Percentiles rank a stretch among this genome's conserved stretches.
Evolutionary conservation across 2,329 filamentous ascomycete genomes (phyloP).

Genomic region (Rhinocladiella similis): DNA sequence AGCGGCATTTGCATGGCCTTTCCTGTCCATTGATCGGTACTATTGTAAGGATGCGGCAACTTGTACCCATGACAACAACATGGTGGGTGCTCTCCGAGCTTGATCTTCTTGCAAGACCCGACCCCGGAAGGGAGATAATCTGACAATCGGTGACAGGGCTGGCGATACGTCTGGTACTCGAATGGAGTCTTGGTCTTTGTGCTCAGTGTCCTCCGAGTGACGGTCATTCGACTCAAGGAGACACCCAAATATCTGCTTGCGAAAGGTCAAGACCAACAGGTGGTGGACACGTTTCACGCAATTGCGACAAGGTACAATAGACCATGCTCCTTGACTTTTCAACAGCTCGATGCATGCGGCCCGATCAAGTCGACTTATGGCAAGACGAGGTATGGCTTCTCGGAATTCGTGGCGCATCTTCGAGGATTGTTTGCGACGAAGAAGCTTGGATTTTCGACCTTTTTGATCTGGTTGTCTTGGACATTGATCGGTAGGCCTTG

Average conservation of each 20-base stretch:
- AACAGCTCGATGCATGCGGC: conserved; percentile 51
- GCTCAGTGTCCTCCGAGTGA: conserved; percentile 69
- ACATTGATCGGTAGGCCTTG: conserved; percentile 59
- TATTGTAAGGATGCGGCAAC: conserved; percentile 34
- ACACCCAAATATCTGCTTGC: conserved; percentile 77
- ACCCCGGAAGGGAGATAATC: no score
- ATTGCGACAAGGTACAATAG: conserved; percentile 57
- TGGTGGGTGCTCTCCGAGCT: conserved; percentile 7
- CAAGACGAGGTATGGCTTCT: conserved; percentile 37
- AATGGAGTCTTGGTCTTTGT: conserved; percentile 69
- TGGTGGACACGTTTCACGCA: conserved; percentile 63
- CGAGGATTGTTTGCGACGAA: conserved; percentile 66
- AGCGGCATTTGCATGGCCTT: conserved; percentile 27
- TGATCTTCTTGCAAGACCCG: neutral
- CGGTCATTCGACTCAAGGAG: conserved; percentile 70
- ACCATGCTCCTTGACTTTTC: conserved; percentile 53
- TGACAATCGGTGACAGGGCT: conserved; percentile 50
- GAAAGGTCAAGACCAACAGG: conserved; percentile 68
- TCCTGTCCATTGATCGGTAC: conserved; percentile 20
- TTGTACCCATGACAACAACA: conserved; percentile 54
- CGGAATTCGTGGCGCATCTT: conserved; percentile 50
- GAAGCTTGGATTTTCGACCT: conserved; percentile 53
- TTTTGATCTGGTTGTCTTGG: conserved; percentile 71
- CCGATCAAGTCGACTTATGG: conserved; percentile 25
- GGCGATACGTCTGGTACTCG: conserved; percentile 70